phyloP scores from a whole-genome alignment of 2,329 filamentous ascomycete species.

The Rhynchosporium graminicola region DNA sequence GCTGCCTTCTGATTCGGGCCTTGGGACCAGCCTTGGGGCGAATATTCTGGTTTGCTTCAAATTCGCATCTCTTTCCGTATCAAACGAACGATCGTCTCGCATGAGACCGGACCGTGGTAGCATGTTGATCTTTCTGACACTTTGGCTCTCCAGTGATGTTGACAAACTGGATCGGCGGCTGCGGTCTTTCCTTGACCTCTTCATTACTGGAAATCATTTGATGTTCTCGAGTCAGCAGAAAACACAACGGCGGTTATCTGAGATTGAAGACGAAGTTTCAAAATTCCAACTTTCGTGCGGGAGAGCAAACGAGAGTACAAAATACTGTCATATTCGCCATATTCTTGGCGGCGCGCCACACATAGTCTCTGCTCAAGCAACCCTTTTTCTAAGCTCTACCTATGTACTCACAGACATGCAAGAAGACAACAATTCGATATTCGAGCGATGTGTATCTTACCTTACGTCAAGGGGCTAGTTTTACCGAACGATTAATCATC shows the following conservation, averaged over 20 bases:
- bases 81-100: slow-evolving; percentile 20
- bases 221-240: neutral
- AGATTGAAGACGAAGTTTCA: too few relatives aligned
- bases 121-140: slow-evolving; percentile 17
- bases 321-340: too few relatives aligned
- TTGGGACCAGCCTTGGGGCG: neutral
- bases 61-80: slow-evolving; percentile 6
- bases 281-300: too few relatives aligned
- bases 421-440: neutral
- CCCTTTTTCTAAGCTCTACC: too few relatives aligned
- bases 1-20: neutral
- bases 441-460: neutral
- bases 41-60: neutral
- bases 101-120: slow-evolving; percentile 18
- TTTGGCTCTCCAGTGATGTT: slow-evolving; percentile 15
- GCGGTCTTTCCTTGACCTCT: neutral
- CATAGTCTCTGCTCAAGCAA: too few relatives aligned
- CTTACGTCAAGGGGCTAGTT: neutral
- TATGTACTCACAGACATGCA: too few relatives aligned
- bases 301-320: too few relatives aligned
- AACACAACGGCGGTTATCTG: neutral
- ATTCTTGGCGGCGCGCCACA: too few relatives aligned
- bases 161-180: slow-evolving; percentile 16
- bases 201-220: neutral
- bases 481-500: neutral